Evolutionary conservation across 2,329 filamentous ascomycete species (phyloP).

Genomic region (Sporothrix inflata): DNA sequence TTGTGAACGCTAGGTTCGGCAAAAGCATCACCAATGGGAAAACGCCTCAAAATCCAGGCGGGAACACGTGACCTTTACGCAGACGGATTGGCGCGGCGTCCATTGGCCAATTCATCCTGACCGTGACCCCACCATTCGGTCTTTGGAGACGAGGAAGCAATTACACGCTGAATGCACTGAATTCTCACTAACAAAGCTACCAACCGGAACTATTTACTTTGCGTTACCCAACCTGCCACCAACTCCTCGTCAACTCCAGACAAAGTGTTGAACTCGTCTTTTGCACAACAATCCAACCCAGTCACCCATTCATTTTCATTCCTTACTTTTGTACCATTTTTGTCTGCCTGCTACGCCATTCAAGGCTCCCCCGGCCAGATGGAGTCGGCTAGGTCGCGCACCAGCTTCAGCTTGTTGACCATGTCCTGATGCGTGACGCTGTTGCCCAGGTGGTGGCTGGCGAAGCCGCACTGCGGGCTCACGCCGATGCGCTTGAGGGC

Average conservation of each 20-base stretch:
- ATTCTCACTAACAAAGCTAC: background rate
- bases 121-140: background rate
- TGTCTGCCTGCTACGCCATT: background rate
- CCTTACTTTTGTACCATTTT: background rate
- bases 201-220: background rate
- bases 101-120: slow-evolving; percentile 6
- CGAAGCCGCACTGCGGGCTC: slow-evolving; percentile 72
- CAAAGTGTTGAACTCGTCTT: slow-evolving; percentile 16
- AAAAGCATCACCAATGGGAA: background rate
- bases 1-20: background rate
- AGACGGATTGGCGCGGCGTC: background rate
- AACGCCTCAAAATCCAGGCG: slow-evolving; percentile 17
- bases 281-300: background rate
- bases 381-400: slow-evolving; percentile 66
- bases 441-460: slow-evolving; percentile 70
- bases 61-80: slow-evolving; percentile 25
- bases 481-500: slow-evolving; percentile 67
- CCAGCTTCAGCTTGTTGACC: slow-evolving; percentile 70
- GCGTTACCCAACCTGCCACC: background rate
- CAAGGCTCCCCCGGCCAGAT: slow-evolving; percentile 56
- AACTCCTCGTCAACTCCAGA: slow-evolving; percentile 2
- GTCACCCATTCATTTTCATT: background rate
- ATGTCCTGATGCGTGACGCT: slow-evolving; percentile 68
- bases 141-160: no score
- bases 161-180: background rate